These are phyloP conservation scores for Podospora sp. DNA, from an alignment of 495 filamentous ascomycete genomes.

Conservation along the genomic window DNA sequence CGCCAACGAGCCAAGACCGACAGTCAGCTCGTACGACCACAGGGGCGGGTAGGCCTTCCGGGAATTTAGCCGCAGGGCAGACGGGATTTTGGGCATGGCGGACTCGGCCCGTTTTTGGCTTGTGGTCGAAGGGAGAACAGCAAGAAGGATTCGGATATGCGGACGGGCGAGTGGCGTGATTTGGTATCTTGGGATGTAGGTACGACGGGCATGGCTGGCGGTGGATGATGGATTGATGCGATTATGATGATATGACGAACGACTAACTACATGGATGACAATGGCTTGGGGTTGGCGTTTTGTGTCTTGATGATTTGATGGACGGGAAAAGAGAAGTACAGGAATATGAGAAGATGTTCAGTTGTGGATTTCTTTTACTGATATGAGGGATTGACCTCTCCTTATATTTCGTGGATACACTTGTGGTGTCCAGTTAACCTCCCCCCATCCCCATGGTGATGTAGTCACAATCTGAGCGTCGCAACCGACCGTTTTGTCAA, in stretches of 20 bases:
- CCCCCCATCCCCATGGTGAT: too few species aligned
- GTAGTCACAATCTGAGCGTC: too few species aligned
- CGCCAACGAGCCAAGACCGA: not conserved
- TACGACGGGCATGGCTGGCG: not conserved
- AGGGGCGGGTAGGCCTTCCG: not conserved
- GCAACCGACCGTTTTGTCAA: not conserved
- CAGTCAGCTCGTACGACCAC: not conserved
- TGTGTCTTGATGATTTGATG: not conserved
- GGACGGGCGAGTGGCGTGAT: not conserved
- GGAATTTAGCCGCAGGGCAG: constrained; percentile 7
- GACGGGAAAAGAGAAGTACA: not conserved
- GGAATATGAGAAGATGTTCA: not conserved
- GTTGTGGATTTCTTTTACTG: too few species aligned
- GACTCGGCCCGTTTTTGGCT: not conserved
- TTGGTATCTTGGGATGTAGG: too few species aligned
- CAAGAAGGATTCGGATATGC: not conserved
- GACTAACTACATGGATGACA: not conserved
- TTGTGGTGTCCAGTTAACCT: too few species aligned
- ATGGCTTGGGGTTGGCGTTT: not conserved
- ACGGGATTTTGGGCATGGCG: not conserved
- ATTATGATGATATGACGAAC: constrained; percentile 11
- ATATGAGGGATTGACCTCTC: too few species aligned
- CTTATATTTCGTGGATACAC: too few species aligned
- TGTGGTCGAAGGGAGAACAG: not conserved
- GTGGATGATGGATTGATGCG: not conserved